phyloP scores from a whole-genome alignment of 2,329 filamentous ascomycete genomes.

The Aschersonia sp. region DNA sequence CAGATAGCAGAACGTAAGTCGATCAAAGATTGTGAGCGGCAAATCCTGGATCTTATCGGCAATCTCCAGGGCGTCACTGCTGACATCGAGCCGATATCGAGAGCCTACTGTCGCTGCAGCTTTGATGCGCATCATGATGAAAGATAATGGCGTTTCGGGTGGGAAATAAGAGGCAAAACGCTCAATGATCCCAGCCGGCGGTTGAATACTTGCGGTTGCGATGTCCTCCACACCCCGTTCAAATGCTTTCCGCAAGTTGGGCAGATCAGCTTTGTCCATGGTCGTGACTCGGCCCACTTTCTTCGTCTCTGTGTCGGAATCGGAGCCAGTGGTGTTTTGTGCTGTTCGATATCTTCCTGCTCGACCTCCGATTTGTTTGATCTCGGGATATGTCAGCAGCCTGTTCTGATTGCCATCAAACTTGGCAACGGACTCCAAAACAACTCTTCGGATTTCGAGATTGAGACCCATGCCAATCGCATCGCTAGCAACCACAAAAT shows the following conservation, averaged over 20 bases:
- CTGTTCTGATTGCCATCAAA: constrained; percentile 45
- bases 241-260: constrained; percentile 49
- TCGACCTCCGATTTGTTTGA: constrained; percentile 91
- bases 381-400: constrained; percentile 54
- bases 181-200: constrained; percentile 57
- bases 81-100: constrained; percentile 53
- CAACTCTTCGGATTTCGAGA: constrained; percentile 75
- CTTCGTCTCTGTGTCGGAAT: constrained; percentile 10
- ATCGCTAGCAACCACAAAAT: constrained; percentile 85
- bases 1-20: constrained; percentile 59
- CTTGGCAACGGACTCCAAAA: constrained; percentile 71
- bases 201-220: constrained; percentile 56
- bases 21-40: constrained; percentile 56
- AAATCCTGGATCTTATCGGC: constrained; percentile 64
- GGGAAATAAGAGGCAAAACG: constrained; percentile 74
- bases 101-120: constrained; percentile 50
- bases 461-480: constrained; percentile 98
- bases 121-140: constrained; percentile 62
- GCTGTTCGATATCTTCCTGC: constrained; percentile 73
- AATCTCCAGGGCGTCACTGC: constrained; percentile 43
- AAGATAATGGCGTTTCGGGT: constrained; percentile 65
- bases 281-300: constrained; percentile 65
- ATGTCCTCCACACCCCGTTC: constrained; percentile 48
- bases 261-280: constrained; percentile 56
- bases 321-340: constrained; percentile 14